A percentile compares a stretch with the other conserved stretches of the same genome.
Conservation (phyloP, 179 eudicot species). For the Spergularia azorica region DNA sequence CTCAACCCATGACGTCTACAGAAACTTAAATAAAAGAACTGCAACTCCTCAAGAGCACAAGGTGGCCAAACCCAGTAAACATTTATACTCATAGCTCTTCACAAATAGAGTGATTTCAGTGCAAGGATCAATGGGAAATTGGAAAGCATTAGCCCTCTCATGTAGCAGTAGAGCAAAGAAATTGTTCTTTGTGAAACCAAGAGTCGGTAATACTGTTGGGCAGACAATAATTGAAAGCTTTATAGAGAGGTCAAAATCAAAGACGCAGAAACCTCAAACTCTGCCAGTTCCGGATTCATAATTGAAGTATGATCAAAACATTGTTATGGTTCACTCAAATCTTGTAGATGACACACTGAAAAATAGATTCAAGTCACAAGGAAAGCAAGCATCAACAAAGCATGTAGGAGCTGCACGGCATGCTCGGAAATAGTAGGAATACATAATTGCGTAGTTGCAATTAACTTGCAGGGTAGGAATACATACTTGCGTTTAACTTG, state of each 20-base stretch:
- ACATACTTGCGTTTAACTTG: constrained; percentile 73
- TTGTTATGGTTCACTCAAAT: neutral
- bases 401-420: constrained; percentile 7
- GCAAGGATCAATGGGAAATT: too few relatives aligned
- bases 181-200: neutral
- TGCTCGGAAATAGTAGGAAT: constrained; percentile 11
- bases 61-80: neutral
- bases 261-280: neutral
- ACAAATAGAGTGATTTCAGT: too few relatives aligned
- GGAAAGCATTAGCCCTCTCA: too few relatives aligned
- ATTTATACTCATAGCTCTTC: too few relatives aligned
- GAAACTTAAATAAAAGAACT: neutral
- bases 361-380: constrained; percentile 1
- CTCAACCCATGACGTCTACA: neutral
- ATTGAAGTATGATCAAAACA: neutral
- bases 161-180: neutral
- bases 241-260: neutral
- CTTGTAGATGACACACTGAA: neutral
- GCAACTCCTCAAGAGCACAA: neutral
- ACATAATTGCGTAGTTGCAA: constrained; percentile 53
- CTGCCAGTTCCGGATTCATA: neutral
- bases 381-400: neutral
- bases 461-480: constrained; percentile 41
- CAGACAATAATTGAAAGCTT: too few relatives aligned
- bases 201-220: neutral